Base-by-base conservation (phyloP, 2,329 filamentous ascomycete species). In the Verticillium zaregamsianum region DNA sequence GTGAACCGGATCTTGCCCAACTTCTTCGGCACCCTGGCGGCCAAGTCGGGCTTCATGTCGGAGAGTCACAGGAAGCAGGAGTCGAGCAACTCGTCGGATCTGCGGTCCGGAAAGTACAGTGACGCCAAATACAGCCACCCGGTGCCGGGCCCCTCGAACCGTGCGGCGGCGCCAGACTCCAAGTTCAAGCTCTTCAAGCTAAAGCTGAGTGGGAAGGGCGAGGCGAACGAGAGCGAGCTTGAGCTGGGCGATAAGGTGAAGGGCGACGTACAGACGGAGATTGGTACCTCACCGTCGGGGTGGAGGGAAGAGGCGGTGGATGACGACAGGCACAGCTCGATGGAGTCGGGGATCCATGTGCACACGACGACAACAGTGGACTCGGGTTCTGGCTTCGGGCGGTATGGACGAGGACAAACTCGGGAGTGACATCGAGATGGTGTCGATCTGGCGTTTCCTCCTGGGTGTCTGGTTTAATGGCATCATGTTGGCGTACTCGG, bases 241-340 rank as follows among this genome's bases (percentile, higher is more conserved):
- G 68, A 71, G 20, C 63, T 73, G 15, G 72, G 71, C 3, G 71
- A 75, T 55, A 72, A 71, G 63, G 60, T 65, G 14, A 60, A 64
- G 3, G 71, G 72, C 28, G 66, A 73, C 32, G 72, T 74, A 12
- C 67, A 67, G 54, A 74, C 72, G 32, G 66, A 74, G 28, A 73
- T 74, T 32, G 64, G 59, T 49, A 31, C 45, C 11, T 23, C 45
- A 23, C 45, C 45, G 3, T 49, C 45, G 3, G 57, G 17, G 60
- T 39, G 9, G 56, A 62, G 1, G 31, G 14, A 57, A 45, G 40
- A n/a, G 32, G n/a, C 8, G 57, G 57, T 32, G 37, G 40, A 58
- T 39, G 37, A 31, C 8, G 37, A 40, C 17, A n/a, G 58, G 58
- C 17, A 45, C 31, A 59, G 33, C 31, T 66, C 64, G 12, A 54